Evolutionary conservation across 495 filamentous ascomycete genomes (phyloP), one percentile per base, ranked within the genome.

Genomic region (Hyaloscypha finlandica): DNA sequence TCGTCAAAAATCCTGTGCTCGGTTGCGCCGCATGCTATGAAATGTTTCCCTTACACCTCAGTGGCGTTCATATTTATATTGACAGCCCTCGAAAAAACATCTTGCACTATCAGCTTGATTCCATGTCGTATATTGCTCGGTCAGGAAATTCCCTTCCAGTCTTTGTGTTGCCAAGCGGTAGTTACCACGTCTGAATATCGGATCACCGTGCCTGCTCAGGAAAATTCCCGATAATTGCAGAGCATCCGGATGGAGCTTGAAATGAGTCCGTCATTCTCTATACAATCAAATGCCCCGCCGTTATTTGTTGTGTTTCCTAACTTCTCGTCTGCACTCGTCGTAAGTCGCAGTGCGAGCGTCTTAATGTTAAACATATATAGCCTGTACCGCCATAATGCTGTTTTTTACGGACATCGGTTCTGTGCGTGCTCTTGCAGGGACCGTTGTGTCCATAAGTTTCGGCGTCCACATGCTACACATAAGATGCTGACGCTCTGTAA

Each of bases 341-440:
- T 6, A 61, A 61, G n/a, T 61, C 58, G 3, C 19, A 16, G 3
- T 30, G 6, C 22, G 6, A 53, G 2, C 4, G 6, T 25, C 3
- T 53, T 16, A 37, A 37, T 37, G 2, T n/a, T 1, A 53, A 53
- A 53, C 9, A 14, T 19, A 61, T 32, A 3, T 55, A 51, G 20
- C 12, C 5, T 65, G 51, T 32, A 39, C 19, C 37, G 56, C 8
- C 39, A 52, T 11, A 65, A 58, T n/a, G 14, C 31, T 29, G 33
- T 12, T 42, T 29, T 37, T 3, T 37, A 37, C 6, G 12, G 35
- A 1, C 12, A 6, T 65, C 20, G 29, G 45, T 48, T 55, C 63
- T 3, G 32, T 65, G 2, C 63, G 58, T 30, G 63, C 63, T 20
- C 53, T 65, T 42, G 63, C 63, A 9, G 57, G 52, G 11, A 20